Conservation (phyloP, 2,329 filamentous ascomycete genomes). For the Arthroderma sp. region DNA sequence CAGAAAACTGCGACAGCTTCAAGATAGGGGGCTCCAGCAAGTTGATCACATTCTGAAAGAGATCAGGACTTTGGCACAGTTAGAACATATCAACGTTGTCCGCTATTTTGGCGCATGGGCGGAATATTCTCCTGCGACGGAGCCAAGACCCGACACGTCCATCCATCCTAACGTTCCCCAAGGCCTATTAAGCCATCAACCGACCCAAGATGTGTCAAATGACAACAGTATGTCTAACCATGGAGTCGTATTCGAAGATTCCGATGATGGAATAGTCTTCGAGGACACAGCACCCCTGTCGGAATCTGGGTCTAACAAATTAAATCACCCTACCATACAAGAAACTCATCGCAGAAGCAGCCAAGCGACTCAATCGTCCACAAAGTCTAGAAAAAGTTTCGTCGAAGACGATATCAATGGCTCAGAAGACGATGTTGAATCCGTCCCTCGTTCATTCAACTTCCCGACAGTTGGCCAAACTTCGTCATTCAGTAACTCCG, state of each 20-base stretch:
- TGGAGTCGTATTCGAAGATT: slow-evolving; percentile 30
- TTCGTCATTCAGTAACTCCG: slow-evolving; percentile 21
- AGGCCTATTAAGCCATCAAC: slow-evolving; percentile 3
- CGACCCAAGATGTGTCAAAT: slow-evolving; percentile 17
- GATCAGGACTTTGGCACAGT: slow-evolving; percentile 46
- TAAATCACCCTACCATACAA: background rate
- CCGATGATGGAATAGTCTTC: slow-evolving; percentile 16
- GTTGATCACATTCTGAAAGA: slow-evolving; percentile 47
- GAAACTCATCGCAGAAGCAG: background rate
- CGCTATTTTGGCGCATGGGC: slow-evolving; percentile 55
- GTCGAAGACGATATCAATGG: slow-evolving; percentile 10
- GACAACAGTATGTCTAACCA: slow-evolving; percentile 10
- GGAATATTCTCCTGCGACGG: slow-evolving; percentile 28
- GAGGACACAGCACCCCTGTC: slow-evolving; percentile 10
- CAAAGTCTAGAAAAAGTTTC: slow-evolving; percentile 4
- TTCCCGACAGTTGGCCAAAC: slow-evolving; percentile 20
- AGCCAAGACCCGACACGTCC: background rate
- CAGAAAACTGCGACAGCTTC: slow-evolving; percentile 39
- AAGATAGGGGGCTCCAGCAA: slow-evolving; percentile 38
- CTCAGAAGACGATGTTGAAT: slow-evolving; percentile 33
- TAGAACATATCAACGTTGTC: slow-evolving; percentile 54
- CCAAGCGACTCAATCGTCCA: slow-evolving; percentile 10
- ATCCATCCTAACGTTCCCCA: too few relatives aligned
- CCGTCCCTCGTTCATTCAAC: slow-evolving; percentile 31
- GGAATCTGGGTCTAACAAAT: background rate